Percentiles rank a stretch among this genome's conserved stretches.
phyloP scores from a whole-genome alignment of 1,139 yeast genomes.

The Citeromyces hawaiiensis region DNA sequence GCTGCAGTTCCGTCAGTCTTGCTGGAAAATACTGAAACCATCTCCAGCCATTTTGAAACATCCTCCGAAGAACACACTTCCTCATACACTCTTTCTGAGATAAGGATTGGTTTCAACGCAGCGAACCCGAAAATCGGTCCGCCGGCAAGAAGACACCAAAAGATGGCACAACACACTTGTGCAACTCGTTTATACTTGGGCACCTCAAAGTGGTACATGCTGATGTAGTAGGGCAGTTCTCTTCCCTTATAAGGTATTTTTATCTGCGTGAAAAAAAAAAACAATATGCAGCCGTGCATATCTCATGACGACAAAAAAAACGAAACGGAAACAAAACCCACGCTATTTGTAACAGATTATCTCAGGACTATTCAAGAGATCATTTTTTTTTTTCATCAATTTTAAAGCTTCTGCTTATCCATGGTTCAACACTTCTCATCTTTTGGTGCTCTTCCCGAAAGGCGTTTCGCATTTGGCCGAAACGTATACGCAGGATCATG shows the following conservation, averaged over 20 bases:
- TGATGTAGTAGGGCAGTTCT: neutral
- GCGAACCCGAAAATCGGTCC: slow-evolving; percentile 60
- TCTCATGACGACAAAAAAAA: slow-evolving; percentile 9
- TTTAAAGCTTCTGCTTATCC: too few species aligned
- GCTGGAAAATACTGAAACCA: neutral
- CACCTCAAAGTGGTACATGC: slow-evolving; percentile 16
- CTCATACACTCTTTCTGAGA: slow-evolving; percentile 35
- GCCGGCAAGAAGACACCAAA: slow-evolving; percentile 50
- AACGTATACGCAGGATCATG: too few species aligned
- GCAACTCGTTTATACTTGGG: slow-evolving; percentile 12
- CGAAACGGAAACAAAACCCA: too few species aligned
- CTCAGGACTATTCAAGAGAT: too few species aligned
- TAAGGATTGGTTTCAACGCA: slow-evolving; percentile 43
- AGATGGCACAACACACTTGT: slow-evolving; percentile 34
- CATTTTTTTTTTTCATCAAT: too few species aligned
- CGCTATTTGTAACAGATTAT: too few species aligned
- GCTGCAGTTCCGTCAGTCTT: neutral
- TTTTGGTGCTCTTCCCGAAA: neutral
- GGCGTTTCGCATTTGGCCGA: slow-evolving; percentile 2
- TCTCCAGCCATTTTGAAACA: neutral
- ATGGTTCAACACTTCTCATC: too few species aligned
- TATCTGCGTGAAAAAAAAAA: too few species aligned
- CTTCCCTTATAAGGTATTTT: neutral
- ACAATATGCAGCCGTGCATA: slow-evolving; percentile 4
- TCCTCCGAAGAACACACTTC: slow-evolving; percentile 20